phyloP scores from a whole-genome alignment of 371 early-diverging fungal genomes.

The Saksenaea oblongispora region DNA sequence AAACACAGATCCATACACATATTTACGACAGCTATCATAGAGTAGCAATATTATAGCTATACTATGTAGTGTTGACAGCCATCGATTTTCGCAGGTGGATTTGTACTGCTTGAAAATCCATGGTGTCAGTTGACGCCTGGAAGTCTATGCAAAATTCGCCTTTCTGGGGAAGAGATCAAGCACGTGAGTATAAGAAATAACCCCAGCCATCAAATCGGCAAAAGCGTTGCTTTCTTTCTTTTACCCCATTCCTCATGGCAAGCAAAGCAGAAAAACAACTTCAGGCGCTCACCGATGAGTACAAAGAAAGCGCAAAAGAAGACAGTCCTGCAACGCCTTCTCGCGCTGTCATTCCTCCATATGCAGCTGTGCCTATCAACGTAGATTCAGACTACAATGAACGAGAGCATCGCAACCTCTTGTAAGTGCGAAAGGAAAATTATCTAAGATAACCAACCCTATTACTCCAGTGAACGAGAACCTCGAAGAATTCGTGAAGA shows the following conservation, averaged over 20 bases:
- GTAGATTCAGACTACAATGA: conserved; percentile 8
- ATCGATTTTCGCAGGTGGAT: no score
- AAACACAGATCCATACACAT: no score
- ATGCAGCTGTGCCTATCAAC: not conserved
- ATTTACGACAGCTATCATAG: no score
- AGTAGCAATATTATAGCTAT: no score
- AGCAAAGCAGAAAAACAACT: conserved; percentile 19
- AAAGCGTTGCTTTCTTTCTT: not conserved
- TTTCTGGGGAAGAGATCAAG: not conserved
- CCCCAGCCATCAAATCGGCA: not conserved
- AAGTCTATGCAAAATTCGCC: not conserved
- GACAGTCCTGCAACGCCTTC: not conserved
- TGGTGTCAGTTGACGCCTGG: no score
- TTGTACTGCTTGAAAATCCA: no score
- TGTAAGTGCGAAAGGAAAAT: conserved; percentile 12
- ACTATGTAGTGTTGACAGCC: no score
- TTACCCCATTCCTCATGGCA: conserved; percentile 6
- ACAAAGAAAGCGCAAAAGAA: conserved; percentile 8
- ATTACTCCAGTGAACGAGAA: conserved; percentile 51
- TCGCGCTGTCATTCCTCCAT: not conserved
- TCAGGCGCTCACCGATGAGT: conserved; percentile 16
- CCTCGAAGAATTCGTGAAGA: conserved; percentile 72
- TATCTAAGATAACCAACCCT: not conserved
- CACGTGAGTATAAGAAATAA: not conserved
- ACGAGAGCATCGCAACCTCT: conserved; percentile 22